Base-by-base conservation (phyloP, 192 early-diverging fungal species). In the Coemansia asiatica region DNA sequence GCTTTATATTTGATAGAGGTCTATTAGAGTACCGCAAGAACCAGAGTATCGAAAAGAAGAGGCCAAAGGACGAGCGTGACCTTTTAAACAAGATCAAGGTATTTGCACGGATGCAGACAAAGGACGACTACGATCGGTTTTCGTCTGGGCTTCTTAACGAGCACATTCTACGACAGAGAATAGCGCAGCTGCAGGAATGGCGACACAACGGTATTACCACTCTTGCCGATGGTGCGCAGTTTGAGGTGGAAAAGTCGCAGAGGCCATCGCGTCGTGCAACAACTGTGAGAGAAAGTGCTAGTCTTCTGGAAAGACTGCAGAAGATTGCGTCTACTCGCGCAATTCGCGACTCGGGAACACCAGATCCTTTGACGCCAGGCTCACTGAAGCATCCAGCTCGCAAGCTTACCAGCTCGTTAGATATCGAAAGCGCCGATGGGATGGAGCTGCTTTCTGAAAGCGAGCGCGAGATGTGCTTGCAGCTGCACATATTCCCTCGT, bases 51-150 rank as follows among this genome's bases (percentile, higher is more conserved):
- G 97, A 98, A 75, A 92, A 93, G 69, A 90, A 91, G 63, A 76
- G 92, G 48, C 74, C 87, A 15, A 90, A 90, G 67, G 95, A 96
- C 47, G 96, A 99, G 70, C 91, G 92, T 47, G 96, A 98, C 4
- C 51, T 97, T 21, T 69, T 89, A 21, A 85, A 85, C 61, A 87
- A 87, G 35, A 85, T 89, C 66, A 90, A 93, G 51, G 90, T 94
- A 4, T 97, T 94, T 83, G 90, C 95, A 4, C 88, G 89, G 68
- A 85, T 96, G 60, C 91, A 93, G 66, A 95, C 93, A 7, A 67
- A 71, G 10, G 83, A 86, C 9, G 96, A 98, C 65, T 92, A 90
- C 76, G 89, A 94, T 15, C 80, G 81, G 27, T 89, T 96, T 60
- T 75, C 90, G 5, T 81, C 88, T 3, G 95, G 95, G 0, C 50